Percentiles rank a stretch among this genome's conserved stretches.
These are phyloP conservation scores for Actinomortierella wolfii DNA, from an alignment of 371 early-diverging fungal genomes.

Conservation along the genomic window DNA sequence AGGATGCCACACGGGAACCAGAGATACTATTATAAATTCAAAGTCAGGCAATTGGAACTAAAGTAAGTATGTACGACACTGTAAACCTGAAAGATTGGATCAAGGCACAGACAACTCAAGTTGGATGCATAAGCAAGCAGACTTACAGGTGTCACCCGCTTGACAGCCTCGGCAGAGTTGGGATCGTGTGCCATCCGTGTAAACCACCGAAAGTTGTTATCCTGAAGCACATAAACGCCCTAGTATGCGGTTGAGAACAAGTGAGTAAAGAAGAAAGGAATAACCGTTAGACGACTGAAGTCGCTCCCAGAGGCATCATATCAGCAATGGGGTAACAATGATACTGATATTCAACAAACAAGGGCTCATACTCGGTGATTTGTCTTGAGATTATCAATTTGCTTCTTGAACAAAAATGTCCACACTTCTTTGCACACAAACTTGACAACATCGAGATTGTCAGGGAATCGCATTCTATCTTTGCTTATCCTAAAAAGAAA, in stretches of 20 bases:
- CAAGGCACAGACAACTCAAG: too few species aligned
- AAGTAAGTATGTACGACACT: too few species aligned
- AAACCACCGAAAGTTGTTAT: constrained; percentile 96
- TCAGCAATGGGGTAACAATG: neutral
- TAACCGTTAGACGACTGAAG: neutral
- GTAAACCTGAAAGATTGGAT: neutral
- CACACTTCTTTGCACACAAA: constrained; percentile 98
- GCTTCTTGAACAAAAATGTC: constrained; percentile 92
- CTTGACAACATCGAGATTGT: constrained; percentile 94
- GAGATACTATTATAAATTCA: constrained; percentile 63
- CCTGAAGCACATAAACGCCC: constrained; percentile 98
- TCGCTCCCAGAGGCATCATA: neutral
- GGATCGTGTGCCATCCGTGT: constrained; percentile 83
- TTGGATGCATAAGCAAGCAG: too few species aligned
- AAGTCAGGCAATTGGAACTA: too few species aligned
- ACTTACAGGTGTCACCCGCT: constrained; percentile 78
- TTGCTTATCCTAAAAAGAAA: constrained; percentile 68
- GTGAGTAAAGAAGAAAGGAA: neutral
- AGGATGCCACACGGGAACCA: constrained; percentile 96
- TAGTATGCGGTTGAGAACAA: constrained; percentile 27
- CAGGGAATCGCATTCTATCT: constrained; percentile 83
- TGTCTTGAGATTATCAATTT: constrained; percentile 97
- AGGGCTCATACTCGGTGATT: constrained; percentile 85
- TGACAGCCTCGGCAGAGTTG: constrained; percentile 76
- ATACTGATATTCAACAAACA: neutral